Base-by-base conservation (phyloP, 768 basidiomycete species). In the Boletus tylopilopsis region DNA sequence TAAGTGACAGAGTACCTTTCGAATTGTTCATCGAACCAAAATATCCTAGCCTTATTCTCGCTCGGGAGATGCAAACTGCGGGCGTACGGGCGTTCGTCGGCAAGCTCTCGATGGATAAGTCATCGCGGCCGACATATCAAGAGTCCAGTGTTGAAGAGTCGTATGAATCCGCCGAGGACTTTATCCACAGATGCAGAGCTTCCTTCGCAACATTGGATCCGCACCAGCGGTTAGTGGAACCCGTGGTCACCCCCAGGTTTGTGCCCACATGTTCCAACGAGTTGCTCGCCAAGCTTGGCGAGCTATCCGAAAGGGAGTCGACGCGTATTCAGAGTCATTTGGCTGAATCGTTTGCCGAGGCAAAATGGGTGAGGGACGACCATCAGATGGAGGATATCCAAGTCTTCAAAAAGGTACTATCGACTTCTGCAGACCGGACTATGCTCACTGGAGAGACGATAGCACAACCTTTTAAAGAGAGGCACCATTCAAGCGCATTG, bases 71-170 rank as follows among this genome's bases (percentile, higher is more conserved):
- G 80, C 84, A 84, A 52, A 58, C 67, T 0, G 78, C 78, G 18
- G 90, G 93, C 5, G 56, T 94, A 16, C 74, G 93, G 27, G 89
- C 82, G 0, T 89, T 87, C 54, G 76, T 95, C n/a, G 93, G 92
- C 16, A 95, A 94, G 63, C 71, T 95, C 11, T 90, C 90, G 0
- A 94, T 94, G 92, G 90, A 93, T 64, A 82, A 80, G 22, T 88
- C 85, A 6, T 79, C 81, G 6, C 75, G 82, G 1, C 76, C 81
- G 0, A 77, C 84, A 1, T 94, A 94, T 66, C 71, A 78, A 38
- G 92, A 94, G 61, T 50, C 74, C 0, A 80, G 85, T 2, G 59
- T 76, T 3, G 55, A 69, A 6, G 68, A 67, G 21, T 75, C 90
- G 6, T 71, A 83, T 19, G 52, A 62, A 5, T 71, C 83, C 1